Base-by-base conservation (phyloP, 768 basidiomycete genomes). In the Pleurotus giganteus region DNA sequence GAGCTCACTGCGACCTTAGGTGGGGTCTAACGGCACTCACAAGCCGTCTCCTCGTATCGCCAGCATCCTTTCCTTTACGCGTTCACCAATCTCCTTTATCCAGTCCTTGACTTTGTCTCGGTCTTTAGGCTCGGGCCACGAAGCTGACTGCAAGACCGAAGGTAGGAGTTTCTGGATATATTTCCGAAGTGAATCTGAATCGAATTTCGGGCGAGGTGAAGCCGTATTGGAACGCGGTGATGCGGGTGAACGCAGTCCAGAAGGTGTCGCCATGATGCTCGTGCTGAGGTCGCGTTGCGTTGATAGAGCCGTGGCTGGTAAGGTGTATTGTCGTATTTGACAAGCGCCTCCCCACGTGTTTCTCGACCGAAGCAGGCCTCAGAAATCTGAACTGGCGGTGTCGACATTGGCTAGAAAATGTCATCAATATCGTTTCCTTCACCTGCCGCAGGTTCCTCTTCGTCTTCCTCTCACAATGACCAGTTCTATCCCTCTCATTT, bases 91-190 rank as follows among this genome's bases (percentile, higher is more conserved):
- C 63, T 94, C 89, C 69, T 86, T 89, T 67, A 89, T 91, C 86
- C 88, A 89, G 4, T 69, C 75, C 67, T 82, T 87, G 15, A 86
- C 79, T 55, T 79, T 80, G 29, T 91, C 88, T 23, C 81, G 77
- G 52, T 93, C 89, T 60, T 82, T 83, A 45, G 76, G 65, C 41
- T 84, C 82, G 28, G 85, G 79, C 91, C 90, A 94, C 8, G 78
- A 65, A 52, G 76, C 78, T 47, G 70, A 76, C 54, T 86, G 80
- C 36, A 94, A 75, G 1, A 85, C 89, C 4, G 85, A 79, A 56
- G 84, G 77, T 53, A 93, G 74, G 49, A 93, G 81, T 64, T 87
- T 88, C 77, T 89, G 92, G 70, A 90, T 89, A 71, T 94, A 94
- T 19, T 82, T 75, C 58, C 83, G 85, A 54, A 93, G 77, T 26